A percentile compares a stretch with the other conserved stretches of the same genome.
Evolutionary conservation across 1,284 basidiomycete genomes (phyloP).

Genomic region (Cryptococcus amylolentus): DNA sequence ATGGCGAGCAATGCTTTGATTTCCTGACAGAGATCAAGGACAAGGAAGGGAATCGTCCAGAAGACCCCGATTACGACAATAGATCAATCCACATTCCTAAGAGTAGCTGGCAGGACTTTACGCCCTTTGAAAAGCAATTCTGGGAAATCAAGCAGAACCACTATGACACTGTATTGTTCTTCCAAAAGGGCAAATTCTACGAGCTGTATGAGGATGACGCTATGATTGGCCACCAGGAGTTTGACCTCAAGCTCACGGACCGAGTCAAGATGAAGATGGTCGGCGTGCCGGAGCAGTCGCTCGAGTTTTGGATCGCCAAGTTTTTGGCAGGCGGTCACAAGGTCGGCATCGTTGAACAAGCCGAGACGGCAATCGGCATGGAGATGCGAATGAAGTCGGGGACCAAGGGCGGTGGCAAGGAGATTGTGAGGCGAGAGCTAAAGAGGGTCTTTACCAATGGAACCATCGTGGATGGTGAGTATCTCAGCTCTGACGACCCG

Average conservation of each 20-base stretch:
- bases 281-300: constrained; percentile 90
- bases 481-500: constrained; percentile 88
- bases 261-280: constrained; percentile 98
- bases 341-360: constrained; percentile 94
- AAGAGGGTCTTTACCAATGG: constrained; percentile 96
- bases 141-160: constrained; percentile 98
- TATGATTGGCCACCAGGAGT: constrained; percentile 78
- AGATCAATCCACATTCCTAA: constrained; percentile 81
- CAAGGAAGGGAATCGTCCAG: constrained; percentile 78
- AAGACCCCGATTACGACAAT: constrained; percentile 82
- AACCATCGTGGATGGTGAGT: constrained; percentile 86
- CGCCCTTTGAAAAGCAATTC: constrained; percentile 88
- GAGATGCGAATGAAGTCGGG: constrained; percentile 56
- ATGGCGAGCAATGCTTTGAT: constrained; percentile 71
- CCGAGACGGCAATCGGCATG: constrained; percentile 76
- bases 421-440: constrained; percentile 81
- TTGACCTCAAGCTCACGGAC: constrained; percentile 72
- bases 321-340: constrained; percentile 72
- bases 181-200: constrained; percentile 66
- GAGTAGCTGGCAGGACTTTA: constrained; percentile 76
- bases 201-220: constrained; percentile 96
- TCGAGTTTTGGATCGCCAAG: constrained; percentile 61
- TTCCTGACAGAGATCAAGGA: constrained; percentile 63
- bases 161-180: constrained; percentile 91
- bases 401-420: constrained; percentile 48